A percentile compares a stretch with the other conserved stretches of the same genome.
Evolutionary conservation across 805 yeast genomes (phyloP).

Genomic region (Dipodascopsis uninucleata): DNA sequence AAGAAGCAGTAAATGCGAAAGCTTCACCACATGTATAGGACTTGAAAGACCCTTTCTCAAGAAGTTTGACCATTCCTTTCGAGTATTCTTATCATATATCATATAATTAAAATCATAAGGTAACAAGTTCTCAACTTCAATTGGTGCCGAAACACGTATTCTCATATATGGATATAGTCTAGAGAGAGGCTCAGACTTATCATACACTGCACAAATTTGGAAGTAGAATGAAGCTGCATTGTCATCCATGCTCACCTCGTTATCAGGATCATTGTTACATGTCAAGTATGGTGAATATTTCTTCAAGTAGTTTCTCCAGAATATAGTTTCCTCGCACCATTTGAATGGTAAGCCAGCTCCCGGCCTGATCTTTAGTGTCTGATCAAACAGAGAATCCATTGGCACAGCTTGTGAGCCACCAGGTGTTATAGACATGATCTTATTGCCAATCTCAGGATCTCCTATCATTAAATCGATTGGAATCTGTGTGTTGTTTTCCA

Average conservation of each 20-base stretch:
- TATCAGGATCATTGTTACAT: constrained; percentile 48
- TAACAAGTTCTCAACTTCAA: constrained; percentile 75
- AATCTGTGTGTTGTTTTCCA: constrained; percentile 66
- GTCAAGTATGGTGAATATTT: constrained; percentile 51
- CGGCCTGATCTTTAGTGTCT: constrained; percentile 61
- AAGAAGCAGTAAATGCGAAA: constrained; percentile 65
- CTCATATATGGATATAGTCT: constrained; percentile 80
- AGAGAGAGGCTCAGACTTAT: constrained; percentile 65
- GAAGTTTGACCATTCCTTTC: constrained; percentile 60
- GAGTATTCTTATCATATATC: constrained; percentile 69
- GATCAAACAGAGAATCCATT: constrained; percentile 59
- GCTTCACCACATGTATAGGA: constrained; percentile 74
- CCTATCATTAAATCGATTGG: constrained; percentile 46
- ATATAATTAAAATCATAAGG: constrained; percentile 78
- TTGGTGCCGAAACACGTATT: constrained; percentile 74
- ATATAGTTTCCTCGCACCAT: constrained; percentile 63
- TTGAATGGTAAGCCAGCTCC: constrained; percentile 42
- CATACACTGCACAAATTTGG: constrained; percentile 66
- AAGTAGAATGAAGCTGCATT: constrained; percentile 52
- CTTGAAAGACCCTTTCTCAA: constrained; percentile 64
- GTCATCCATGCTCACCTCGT: constrained; percentile 35
- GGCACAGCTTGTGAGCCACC: constrained; percentile 67
- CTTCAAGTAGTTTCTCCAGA: constrained; percentile 59
- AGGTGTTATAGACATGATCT: constrained; percentile 41
- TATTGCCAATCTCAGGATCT: constrained; percentile 36